Evolutionary conservation across 805 yeast species (phyloP).

Genomic region (Monosporozyma yasuniensis): DNA sequence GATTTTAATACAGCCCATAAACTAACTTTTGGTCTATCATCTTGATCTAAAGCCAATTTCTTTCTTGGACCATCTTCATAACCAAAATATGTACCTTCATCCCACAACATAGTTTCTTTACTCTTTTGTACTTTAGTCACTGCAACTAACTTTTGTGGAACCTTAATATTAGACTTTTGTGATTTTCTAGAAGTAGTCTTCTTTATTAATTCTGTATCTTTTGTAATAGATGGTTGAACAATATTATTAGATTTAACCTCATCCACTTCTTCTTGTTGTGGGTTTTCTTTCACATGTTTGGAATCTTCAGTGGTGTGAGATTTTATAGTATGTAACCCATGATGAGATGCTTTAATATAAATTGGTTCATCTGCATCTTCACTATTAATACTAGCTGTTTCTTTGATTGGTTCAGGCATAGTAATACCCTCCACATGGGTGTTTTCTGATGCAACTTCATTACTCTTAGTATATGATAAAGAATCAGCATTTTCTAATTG

Average conservation of each 20-base stretch:
- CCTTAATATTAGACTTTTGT: not conserved
- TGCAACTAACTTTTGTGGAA: slow-evolving; percentile 6
- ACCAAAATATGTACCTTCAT: slow-evolving; percentile 55
- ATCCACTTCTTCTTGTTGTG: not conserved
- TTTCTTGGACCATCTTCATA: slow-evolving; percentile 78
- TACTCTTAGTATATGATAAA: slow-evolving; percentile 1
- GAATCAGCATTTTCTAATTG: not conserved
- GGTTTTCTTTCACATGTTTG: not conserved
- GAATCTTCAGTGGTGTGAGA: not conserved
- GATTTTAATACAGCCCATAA: slow-evolving; percentile 91
- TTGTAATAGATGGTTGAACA: not conserved
- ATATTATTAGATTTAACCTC: not conserved
- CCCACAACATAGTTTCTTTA: slow-evolving; percentile 16
- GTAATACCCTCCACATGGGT: not conserved
- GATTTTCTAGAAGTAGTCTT: not conserved
- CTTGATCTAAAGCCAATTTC: slow-evolving; percentile 61
- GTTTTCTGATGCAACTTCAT: not conserved
- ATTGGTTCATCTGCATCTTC: not conserved
- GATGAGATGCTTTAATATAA: not conserved
- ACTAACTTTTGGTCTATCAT: slow-evolving; percentile 79
- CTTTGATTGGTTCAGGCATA: not conserved
- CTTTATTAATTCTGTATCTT: not conserved
- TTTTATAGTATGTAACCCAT: not conserved
- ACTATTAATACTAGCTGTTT: not conserved
- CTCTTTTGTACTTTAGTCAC: slow-evolving; percentile 17